Evolutionary conservation across 2,329 filamentous ascomycete genomes (phyloP), one percentile per base, ranked within the genome.

Genomic region (Geosmithia putterillii): DNA sequence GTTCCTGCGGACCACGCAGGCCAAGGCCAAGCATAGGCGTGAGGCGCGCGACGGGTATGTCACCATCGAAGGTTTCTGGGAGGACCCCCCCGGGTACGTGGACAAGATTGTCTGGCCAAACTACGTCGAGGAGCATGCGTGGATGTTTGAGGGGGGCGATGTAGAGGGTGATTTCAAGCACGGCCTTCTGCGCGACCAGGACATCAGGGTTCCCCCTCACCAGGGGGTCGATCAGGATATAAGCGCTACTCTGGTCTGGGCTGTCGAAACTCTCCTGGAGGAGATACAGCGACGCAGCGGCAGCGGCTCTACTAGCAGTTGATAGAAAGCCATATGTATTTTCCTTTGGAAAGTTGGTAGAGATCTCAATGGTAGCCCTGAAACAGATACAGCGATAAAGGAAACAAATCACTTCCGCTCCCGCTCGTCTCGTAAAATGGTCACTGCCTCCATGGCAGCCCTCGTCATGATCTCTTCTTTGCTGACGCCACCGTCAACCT

Each of bases 91-190:
- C 0, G 89, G 86, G 0, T 98, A 96, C 59, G 88, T 96, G 34
- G 89, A 96, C 58, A 76, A 84, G 57, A 75, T 98, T 44, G 92
- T 98, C 4, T 98, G 92, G 92, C 90, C 90, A 3, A 90, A 94
- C 54, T 96, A 95, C 61, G 85, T 84, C 3, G 70, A 74, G 43
- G 78, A 87, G 53, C 89, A 96, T 64, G 67, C 69, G 19, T 94
- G 86, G 71, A 67, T 98, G 59, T 92, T 95, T 56, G 62, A 80
- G 49, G 64, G 66, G 7, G 81, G 76, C 0, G 67, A 89, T 56
- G 83, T 86, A 0, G 74, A 83, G 51, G 74, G 74, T 0, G 54
- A 62, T 40, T 56, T 80, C 9, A 66, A 74, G 36, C 56, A 63
- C 17, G 61, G 65, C 1, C 65, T 70, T 40, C 58, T 76, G 50